Evolutionary conservation across 2,329 filamentous ascomycete species (phyloP), one percentile per base, ranked within the genome.

Genomic region (Cryphonectria parasitica): DNA sequence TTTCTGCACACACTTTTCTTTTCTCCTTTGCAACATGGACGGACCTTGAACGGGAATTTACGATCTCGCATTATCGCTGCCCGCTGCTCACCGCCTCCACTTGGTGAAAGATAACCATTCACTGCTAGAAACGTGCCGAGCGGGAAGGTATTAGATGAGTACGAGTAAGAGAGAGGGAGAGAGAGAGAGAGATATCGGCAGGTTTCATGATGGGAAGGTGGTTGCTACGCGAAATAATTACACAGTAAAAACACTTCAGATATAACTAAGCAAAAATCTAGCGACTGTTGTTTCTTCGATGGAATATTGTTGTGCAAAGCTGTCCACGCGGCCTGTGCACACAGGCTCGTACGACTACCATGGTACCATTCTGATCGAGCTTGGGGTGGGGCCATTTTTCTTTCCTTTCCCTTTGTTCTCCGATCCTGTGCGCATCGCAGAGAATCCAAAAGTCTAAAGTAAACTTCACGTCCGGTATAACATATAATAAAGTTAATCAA

Each of bases 21-120:
- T 22, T 49, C 19, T 22, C 5, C 41, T 6, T 15, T 19, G 13
- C 3, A 25, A 56, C 52, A 56, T 31, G 52, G n/a, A 28, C 43
- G 19, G 45, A 49, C 19, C 19, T 49, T 49, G 45, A n/a, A 49
- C 8, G 45, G 22, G 22, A 4, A 6, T 56, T 34, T 19, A 15
- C 34, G 25, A 19, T 19, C 1, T 19, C 28, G 54, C 25, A 31
- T 19, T 31, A 58, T 34, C 54, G 58, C 31, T 61, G 56, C 56
- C 31, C 39, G 56, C 56, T 39, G 19, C 58, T 61, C 58, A 61
- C 58, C 58, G 58, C 58, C 58, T 61, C 58, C 58, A 61, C 34
- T 22, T n/a, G 28, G 52, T 2, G 15, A 19, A 19, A 31, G 15
- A 58, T 31, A 58, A 58, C 54, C 25, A 34, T 31, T 31, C 5